Evolutionary conservation across 225 moss, liverwort and hornwort genomes (phyloP), one percentile per base, ranked within the genome.

Genomic region (Takakia lepidozioides): DNA sequence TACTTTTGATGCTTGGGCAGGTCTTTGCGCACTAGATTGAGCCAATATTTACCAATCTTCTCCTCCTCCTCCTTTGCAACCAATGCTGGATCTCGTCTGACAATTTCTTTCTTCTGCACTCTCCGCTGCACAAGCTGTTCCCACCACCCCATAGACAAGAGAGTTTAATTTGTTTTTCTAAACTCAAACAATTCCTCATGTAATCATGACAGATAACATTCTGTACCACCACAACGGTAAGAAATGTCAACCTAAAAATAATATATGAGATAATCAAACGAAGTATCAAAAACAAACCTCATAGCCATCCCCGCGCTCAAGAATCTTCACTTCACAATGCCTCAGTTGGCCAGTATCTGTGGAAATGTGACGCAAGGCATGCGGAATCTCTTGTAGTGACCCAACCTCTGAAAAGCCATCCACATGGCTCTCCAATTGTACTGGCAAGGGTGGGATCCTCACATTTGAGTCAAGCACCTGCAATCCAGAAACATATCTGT

Each of bases 281-380:
- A 28, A n/a, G 25, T 19, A 2, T 46, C 6, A 19, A 48, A 27
- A 41, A 46, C 64, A 25, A 59, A 95, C 93, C 93, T 98, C 95
- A 52, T 83, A 98, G 38, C 95, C 95, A 43, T 98, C 95, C 26
- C 95, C 86, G 41, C 66, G 70, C 61, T 87, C 95, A 5, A 98
- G 75, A 36, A 98, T 49, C 56, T 85, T 90, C 59, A 98, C 95
- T 73, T 78, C 90, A 62, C 74, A 93, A 34, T 70, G 82, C 62
- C 78, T 80, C 37, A 75, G 69, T 60, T 65, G 64, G 25, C 89
- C 95, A 37, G 56, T 87, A 29, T 98, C 93, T 8, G 74, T 82
- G 40, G 90, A 74, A 64, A 95, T 86, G 14, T 85, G 79, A 60
- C 95, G 79, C 54, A 78, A 67, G 4, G 73, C 85, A 29, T 70